Conservation (phyloP, 441 rosid species). For the Jatropha multifida region DNA sequence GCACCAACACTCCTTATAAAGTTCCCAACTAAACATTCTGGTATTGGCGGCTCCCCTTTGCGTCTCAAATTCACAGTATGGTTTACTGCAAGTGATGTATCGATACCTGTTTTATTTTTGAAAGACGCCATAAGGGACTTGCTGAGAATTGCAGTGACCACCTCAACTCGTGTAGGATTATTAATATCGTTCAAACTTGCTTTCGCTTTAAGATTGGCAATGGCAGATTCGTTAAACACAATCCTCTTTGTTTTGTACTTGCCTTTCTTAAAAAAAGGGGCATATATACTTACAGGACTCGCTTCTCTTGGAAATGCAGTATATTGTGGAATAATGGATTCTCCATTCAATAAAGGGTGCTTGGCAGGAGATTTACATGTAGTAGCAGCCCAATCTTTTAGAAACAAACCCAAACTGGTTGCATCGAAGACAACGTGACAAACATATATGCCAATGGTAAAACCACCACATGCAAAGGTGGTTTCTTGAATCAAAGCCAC, state of each 20-base stretch:
- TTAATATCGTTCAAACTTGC: background rate
- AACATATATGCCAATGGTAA: conserved; percentile 23
- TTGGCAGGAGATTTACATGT: background rate
- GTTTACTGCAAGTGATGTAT: conserved; percentile 18
- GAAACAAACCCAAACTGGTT: conserved; percentile 17
- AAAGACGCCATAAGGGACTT: background rate
- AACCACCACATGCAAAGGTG: conserved; percentile 27
- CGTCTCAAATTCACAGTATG: conserved; percentile 26
- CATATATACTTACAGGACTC: background rate
- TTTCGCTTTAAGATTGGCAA: conserved; percentile 18
- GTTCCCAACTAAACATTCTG: conserved; percentile 24
- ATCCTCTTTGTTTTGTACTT: conserved; percentile 9
- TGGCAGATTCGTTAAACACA: conserved; percentile 4
- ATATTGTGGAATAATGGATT: conserved; percentile 21
- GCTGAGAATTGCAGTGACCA: conserved; percentile 21
- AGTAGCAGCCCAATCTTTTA: conserved; percentile 29
- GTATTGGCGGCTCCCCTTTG: conserved; percentile 18
- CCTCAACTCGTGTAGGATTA: conserved; percentile 22
- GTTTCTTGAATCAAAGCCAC: background rate
- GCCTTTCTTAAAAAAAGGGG: background rate
- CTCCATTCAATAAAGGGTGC: conserved; percentile 14
- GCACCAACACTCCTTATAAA: conserved; percentile 2
- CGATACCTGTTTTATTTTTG: background rate
- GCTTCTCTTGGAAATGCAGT: background rate
- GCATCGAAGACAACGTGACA: conserved; percentile 33